These are phyloP conservation scores for Coleophoma cylindrospora DNA, from an alignment of 2,329 filamentous ascomycete genomes.

Conservation along the genomic window DNA sequence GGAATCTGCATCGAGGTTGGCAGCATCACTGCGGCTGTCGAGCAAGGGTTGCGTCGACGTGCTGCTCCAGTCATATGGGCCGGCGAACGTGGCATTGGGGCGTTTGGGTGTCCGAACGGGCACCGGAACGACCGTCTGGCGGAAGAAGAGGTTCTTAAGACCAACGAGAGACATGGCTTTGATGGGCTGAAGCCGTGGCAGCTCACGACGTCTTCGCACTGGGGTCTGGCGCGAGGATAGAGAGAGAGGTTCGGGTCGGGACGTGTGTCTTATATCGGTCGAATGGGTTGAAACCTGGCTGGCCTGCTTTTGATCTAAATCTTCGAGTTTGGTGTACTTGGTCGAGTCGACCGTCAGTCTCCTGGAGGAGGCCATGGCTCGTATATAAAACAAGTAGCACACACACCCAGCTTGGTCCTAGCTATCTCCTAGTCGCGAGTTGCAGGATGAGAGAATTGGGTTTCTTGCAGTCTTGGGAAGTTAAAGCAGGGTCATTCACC, in stretches of 20 bases:
- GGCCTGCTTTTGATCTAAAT: no score
- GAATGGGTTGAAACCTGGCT: neutral
- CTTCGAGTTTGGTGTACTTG: no score
- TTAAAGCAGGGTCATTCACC: no score
- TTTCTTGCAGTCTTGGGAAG: no score
- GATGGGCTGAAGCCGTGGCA: conserved; percentile 4
- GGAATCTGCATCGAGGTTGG: conserved; percentile 2
- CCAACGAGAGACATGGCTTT: conserved; percentile 24
- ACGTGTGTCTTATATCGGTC: neutral
- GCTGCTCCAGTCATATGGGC: conserved; percentile 9
- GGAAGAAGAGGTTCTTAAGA: conserved; percentile 26
- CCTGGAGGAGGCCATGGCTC: no score
- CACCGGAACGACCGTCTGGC: conserved; percentile 12
- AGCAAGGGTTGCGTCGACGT: conserved; percentile 14
- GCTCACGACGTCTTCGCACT: conserved; percentile 8
- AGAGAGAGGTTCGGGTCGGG: neutral
- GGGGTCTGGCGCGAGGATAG: conserved; percentile 3
- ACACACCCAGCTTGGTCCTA: no score
- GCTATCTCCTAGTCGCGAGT: no score
- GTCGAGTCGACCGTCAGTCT: no score
- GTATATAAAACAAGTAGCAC: no score
- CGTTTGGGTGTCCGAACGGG: conserved; percentile 4
- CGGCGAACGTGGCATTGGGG: neutral
- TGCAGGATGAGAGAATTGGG: no score
- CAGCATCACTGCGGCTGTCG: neutral